Conservation (phyloP, 148 eudicot genomes). For the Rhododendron molle region DNA sequence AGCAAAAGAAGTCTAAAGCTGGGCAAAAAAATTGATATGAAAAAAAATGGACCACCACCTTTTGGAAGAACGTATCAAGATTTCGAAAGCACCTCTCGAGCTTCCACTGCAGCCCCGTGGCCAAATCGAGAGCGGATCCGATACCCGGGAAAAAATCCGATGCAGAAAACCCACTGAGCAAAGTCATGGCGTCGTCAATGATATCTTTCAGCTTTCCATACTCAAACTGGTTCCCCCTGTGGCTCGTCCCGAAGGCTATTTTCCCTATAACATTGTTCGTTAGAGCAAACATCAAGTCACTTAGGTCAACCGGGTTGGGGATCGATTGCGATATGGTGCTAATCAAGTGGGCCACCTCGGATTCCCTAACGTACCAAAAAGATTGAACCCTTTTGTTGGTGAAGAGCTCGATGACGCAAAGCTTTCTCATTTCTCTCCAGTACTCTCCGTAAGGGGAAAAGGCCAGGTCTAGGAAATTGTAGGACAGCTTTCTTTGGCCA, state of each 20-base stretch:
- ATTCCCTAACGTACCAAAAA: background rate
- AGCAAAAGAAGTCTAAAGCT: background rate
- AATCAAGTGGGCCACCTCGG: background rate
- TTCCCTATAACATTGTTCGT: background rate
- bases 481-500: background rate
- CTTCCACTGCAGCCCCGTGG: background rate
- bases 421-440: slow-evolving; percentile 1
- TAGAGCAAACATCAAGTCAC: background rate
- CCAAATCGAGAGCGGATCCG: background rate
- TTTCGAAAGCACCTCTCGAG: background rate
- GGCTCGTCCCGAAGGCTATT: background rate
- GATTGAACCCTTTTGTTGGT: slow-evolving; percentile 1
- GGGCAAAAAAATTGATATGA: background rate
- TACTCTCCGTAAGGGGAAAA: background rate
- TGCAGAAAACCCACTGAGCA: background rate
- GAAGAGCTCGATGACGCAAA: background rate
- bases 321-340: background rate
- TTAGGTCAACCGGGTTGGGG: background rate
- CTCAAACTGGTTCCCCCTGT: background rate
- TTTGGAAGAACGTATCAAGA: slow-evolving; percentile 5
- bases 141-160: background rate
- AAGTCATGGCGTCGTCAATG: background rate
- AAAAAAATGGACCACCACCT: background rate
- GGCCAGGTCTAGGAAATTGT: background rate
- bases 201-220: background rate